Evolutionary conservation across 1,284 basidiomycete species (phyloP).

Genomic region (Sanghuangporus weigelae): DNA sequence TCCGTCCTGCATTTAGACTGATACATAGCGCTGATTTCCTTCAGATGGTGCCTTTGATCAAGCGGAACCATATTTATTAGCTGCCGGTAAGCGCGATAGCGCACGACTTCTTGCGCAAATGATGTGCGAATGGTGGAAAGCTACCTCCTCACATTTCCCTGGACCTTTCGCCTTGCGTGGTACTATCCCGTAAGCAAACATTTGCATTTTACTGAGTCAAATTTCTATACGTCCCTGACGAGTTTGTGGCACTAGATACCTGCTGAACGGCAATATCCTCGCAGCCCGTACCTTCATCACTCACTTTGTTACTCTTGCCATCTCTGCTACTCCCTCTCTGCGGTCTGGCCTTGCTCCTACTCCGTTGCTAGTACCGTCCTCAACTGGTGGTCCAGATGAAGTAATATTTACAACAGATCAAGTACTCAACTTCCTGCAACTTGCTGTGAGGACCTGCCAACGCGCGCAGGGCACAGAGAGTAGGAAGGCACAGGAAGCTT

Average conservation of each 20-base stretch:
- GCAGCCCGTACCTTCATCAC: constrained; percentile 81
- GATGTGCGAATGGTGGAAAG: constrained; percentile 71
- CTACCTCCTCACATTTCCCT: constrained; percentile 34
- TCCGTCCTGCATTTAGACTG: background rate
- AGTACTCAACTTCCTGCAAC: constrained; percentile 81
- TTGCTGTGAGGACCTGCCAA: constrained; percentile 81
- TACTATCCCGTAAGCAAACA: constrained; percentile 64
- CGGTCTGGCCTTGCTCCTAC: constrained; percentile 38
- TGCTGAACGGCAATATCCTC: constrained; percentile 84
- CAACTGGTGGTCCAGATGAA: constrained; percentile 44
- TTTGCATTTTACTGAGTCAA: background rate
- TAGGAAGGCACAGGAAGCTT: constrained; percentile 69
- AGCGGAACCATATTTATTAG: constrained; percentile 78
- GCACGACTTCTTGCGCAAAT: constrained; percentile 81
- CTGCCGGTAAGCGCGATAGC: constrained; percentile 82
- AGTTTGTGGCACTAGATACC: constrained; percentile 48
- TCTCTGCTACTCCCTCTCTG: constrained; percentile 33
- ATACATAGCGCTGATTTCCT: background rate
- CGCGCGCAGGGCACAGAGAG: constrained; percentile 75
- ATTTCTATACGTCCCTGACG: no score
- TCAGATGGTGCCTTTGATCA: constrained; percentile 68
- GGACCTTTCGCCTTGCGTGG: constrained; percentile 81
- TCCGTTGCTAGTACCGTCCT: constrained; percentile 35
- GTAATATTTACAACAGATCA: constrained; percentile 69
- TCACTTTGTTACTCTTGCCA: constrained; percentile 61